These are phyloP conservation scores for Claviceps pusilla DNA, from an alignment of 2,329 filamentous ascomycete genomes.

Conservation along the genomic window DNA sequence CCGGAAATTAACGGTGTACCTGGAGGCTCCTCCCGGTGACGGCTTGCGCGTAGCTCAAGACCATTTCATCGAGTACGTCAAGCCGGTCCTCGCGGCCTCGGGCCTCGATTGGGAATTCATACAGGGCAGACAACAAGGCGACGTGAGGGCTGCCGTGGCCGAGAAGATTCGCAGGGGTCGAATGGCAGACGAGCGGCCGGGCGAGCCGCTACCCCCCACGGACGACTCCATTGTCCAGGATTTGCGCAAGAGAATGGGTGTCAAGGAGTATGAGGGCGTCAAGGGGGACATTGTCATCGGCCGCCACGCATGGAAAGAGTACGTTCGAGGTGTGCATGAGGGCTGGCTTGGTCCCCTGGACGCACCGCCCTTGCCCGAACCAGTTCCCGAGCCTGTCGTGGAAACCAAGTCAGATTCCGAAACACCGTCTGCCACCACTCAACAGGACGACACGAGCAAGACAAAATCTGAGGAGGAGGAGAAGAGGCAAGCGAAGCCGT, in stretches of 20 bases:
- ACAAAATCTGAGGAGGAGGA: slow-evolving; percentile 23
- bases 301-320: slow-evolving; percentile 93
- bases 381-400: slow-evolving; percentile 10
- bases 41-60: slow-evolving; percentile 73
- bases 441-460: slow-evolving; percentile 9
- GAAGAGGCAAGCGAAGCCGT: slow-evolving; percentile 34
- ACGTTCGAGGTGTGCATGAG: slow-evolving; percentile 82
- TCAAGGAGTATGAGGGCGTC: slow-evolving; percentile 57
- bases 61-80: slow-evolving; percentile 91
- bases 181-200: slow-evolving; percentile 39
- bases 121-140: slow-evolving; percentile 83
- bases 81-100: slow-evolving; percentile 77
- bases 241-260: slow-evolving; percentile 49
- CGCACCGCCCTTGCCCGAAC: slow-evolving; percentile 30
- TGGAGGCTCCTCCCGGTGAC: slow-evolving; percentile 77
- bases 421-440: slow-evolving; percentile 4
- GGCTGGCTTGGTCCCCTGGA: slow-evolving; percentile 85
- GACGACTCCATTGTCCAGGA: slow-evolving; percentile 43
- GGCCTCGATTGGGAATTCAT: slow-evolving; percentile 94
- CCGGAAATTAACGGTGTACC: slow-evolving; percentile 70
- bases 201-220: slow-evolving; percentile 31
- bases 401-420: slow-evolving; percentile 9
- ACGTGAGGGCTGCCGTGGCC: slow-evolving; percentile 73
- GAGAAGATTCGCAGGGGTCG: slow-evolving; percentile 67
- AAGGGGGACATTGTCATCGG: slow-evolving; percentile 81